A percentile compares a stretch with the other conserved stretches of the same genome.
phyloP scores from a whole-genome alignment of 192 early-diverging fungal genomes.

The Linnemannia elongata region DNA sequence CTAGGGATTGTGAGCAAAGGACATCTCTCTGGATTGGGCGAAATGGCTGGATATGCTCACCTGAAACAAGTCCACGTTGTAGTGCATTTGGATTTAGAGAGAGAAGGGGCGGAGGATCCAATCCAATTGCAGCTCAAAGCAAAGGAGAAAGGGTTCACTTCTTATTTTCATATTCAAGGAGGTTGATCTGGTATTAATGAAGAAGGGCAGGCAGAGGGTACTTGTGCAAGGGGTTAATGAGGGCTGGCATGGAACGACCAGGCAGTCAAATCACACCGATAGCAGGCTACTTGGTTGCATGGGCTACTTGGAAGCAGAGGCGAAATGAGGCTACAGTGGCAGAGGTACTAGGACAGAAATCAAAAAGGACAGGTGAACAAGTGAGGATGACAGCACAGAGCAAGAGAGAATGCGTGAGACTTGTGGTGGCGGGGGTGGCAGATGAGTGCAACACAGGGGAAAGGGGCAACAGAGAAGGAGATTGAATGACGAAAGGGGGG shows the following conservation, averaged over 20 bases:
- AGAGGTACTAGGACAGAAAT: not conserved
- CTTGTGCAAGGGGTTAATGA: not conserved
- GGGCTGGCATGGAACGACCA: not conserved
- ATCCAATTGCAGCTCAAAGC: not conserved
- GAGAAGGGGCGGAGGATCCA: not conserved
- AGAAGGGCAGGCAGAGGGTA: not conserved
- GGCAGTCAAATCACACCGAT: not conserved
- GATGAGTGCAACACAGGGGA: not conserved
- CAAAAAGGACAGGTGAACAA: not conserved
- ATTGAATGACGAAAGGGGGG: not conserved
- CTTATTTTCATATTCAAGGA: not conserved
- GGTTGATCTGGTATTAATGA: not conserved
- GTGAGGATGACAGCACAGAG: not conserved
- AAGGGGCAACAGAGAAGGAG: not conserved
- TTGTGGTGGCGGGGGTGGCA: not conserved
- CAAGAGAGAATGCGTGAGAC: not conserved
- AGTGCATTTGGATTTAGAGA: not conserved
- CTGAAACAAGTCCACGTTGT: slow-evolving; percentile 3
- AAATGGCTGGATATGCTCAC: not conserved
- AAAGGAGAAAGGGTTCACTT: not conserved
- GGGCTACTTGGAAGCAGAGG: not conserved
- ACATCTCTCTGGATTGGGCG: not conserved
- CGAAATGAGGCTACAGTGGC: not conserved
- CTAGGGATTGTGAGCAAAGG: not conserved
- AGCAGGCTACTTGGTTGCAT: not conserved